Conservation (phyloP, 345 rosid species). For the Orychophragmus violaceus region DNA sequence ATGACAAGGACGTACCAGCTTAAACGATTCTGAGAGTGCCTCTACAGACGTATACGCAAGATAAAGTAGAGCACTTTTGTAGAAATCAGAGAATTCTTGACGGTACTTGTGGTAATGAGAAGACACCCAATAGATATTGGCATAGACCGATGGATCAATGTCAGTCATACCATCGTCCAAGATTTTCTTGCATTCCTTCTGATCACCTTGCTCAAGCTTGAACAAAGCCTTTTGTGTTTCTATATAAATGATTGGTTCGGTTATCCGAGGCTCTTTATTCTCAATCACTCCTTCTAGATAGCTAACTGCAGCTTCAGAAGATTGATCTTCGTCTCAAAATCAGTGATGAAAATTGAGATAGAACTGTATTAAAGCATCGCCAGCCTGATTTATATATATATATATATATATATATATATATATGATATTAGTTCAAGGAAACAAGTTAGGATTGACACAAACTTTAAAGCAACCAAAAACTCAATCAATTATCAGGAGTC, state of each 20-base stretch:
- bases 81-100: conserved; percentile 91
- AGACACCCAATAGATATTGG: conserved; percentile 89
- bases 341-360: conserved; percentile 90
- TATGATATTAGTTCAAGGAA: background rate
- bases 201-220: conserved; percentile 87
- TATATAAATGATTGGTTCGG: conserved; percentile 83
- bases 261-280: conserved; percentile 71
- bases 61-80: conserved; percentile 88
- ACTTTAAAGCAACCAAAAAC: too few species aligned
- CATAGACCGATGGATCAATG: conserved; percentile 93
- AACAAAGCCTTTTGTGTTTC: conserved; percentile 82
- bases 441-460: too few species aligned
- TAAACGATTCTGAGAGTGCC: conserved; percentile 86
- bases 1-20: conserved; percentile 54
- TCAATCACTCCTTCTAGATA: conserved; percentile 87
- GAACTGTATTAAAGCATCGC: conserved; percentile 84
- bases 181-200: conserved; percentile 82
- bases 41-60: conserved; percentile 96
- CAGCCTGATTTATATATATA: conserved; percentile 82
- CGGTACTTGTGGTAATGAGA: conserved; percentile 76
- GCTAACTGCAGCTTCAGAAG: conserved; percentile 88
- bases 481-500: too few species aligned
- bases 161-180: conserved; percentile 98
- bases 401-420: too few species aligned
- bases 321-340: conserved; percentile 97